Percentiles rank a stretch among this genome's conserved stretches.
Conservation (phyloP, 1,284 basidiomycete genomes). For the Bondarzewia mesenterica region DNA sequence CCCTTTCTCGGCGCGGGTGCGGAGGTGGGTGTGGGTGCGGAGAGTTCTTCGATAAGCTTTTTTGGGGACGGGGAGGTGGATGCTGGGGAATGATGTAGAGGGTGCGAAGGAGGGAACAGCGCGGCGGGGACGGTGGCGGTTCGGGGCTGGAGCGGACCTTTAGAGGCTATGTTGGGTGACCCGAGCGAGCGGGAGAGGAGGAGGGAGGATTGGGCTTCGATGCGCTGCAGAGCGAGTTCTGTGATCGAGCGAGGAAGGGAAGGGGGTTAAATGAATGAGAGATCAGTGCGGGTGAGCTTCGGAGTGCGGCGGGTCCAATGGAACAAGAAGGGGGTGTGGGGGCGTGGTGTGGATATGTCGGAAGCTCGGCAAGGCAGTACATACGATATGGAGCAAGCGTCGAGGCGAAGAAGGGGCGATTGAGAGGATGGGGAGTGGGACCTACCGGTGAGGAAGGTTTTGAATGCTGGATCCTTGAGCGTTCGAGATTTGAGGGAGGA, state of each 20-base stretch:
- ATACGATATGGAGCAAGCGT: background rate
- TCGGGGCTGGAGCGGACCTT: slow-evolving; percentile 54
- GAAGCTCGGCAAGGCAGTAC: background rate
- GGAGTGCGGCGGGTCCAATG: background rate
- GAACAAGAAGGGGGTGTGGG: background rate
- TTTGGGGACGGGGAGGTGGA: slow-evolving; percentile 4
- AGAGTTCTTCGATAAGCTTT: slow-evolving; percentile 43
- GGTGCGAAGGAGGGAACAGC: slow-evolving; percentile 26
- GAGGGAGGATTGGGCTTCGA: slow-evolving; percentile 51
- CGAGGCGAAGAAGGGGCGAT: background rate
- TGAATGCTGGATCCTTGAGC: slow-evolving; percentile 54
- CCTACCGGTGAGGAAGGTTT: slow-evolving; percentile 58
- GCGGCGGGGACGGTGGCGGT: slow-evolving; percentile 42
- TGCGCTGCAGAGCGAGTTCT: slow-evolving; percentile 62
- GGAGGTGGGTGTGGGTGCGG: slow-evolving; percentile 10
- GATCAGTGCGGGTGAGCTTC: too few relatives aligned
- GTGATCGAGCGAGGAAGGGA: background rate
- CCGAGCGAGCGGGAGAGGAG: slow-evolving; percentile 55
- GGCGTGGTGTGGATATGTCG: background rate
- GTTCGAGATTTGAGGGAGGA: slow-evolving; percentile 46
- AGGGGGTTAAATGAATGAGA: too few relatives aligned
- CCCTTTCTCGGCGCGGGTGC: slow-evolving; percentile 19
- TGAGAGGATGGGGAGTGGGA: slow-evolving; percentile 4
- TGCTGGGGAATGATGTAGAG: slow-evolving; percentile 2
- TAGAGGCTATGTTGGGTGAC: slow-evolving; percentile 63